These are phyloP conservation scores for Pichia cabralensis DNA, from an alignment of 805 yeast genomes.

Conservation along the genomic window DNA sequence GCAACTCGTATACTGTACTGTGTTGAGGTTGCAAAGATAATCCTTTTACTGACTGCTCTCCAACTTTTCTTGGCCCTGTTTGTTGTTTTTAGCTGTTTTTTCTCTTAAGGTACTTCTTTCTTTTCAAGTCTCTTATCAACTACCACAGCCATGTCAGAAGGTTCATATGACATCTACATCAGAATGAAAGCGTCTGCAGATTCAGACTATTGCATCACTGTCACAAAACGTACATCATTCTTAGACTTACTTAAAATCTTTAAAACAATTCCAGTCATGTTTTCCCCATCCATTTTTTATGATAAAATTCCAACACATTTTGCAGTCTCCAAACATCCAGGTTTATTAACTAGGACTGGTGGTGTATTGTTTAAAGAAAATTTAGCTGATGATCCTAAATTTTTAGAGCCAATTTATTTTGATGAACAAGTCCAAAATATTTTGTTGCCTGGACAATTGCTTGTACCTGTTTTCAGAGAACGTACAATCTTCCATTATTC, in stretches of 20 bases:
- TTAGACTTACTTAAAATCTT: slow-evolving; percentile 53
- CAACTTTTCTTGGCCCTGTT: too few relatives aligned
- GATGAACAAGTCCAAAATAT: slow-evolving; percentile 44
- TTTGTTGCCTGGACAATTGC: slow-evolving; percentile 85
- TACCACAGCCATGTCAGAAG: background rate
- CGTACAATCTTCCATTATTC: slow-evolving; percentile 33
- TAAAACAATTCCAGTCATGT: slow-evolving; percentile 54
- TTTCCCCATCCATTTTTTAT: slow-evolving; percentile 76
- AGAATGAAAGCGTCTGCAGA: slow-evolving; percentile 81
- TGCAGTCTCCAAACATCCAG: slow-evolving; percentile 55
- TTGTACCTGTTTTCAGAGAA: slow-evolving; percentile 61
- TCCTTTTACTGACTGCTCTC: too few relatives aligned
- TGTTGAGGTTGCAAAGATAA: too few relatives aligned
- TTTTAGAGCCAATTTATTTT: slow-evolving; percentile 35
- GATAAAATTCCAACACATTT: slow-evolving; percentile 55
- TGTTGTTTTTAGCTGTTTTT: too few relatives aligned
- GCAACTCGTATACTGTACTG: too few relatives aligned
- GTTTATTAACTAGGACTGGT: slow-evolving; percentile 77
- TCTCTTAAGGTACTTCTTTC: background rate
- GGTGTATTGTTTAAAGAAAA: slow-evolving; percentile 58
- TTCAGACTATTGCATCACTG: slow-evolving; percentile 81
- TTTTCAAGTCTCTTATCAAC: too few relatives aligned
- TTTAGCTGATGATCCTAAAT: slow-evolving; percentile 40
- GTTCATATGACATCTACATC: slow-evolving; percentile 46
- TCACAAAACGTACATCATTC: slow-evolving; percentile 51